phyloP scores from a whole-genome alignment of 768 basidiomycete species.

The Naganishia randhawae region DNA sequence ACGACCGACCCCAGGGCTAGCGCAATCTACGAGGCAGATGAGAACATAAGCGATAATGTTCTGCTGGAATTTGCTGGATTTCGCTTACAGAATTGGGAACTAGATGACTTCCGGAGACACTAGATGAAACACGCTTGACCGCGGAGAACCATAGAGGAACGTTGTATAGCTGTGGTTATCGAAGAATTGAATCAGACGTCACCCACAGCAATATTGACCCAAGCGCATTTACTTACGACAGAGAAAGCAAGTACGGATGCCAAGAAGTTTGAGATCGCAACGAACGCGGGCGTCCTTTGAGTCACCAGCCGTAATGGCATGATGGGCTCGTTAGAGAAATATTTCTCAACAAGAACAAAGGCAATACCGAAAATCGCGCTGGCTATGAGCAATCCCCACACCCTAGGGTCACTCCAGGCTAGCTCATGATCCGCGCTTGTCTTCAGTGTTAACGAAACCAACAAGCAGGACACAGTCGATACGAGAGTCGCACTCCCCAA shows the following conservation, averaged over 20 bases:
- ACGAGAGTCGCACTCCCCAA: conserved; percentile 42
- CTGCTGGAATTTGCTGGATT: not conserved
- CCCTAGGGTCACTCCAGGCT: conserved; percentile 64
- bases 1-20: conserved; percentile 79
- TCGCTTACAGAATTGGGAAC: conserved; percentile 77
- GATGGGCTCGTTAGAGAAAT: conserved; percentile 67
- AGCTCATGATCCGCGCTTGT: conserved; percentile 54
- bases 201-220: too few species aligned
- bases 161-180: conserved; percentile 66
- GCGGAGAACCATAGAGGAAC: conserved; percentile 84
- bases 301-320: conserved; percentile 79
- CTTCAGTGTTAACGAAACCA: conserved; percentile 29
- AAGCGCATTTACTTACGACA: conserved; percentile 33
- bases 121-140: conserved; percentile 66
- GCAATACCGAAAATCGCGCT: conserved; percentile 16
- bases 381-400: conserved; percentile 50
- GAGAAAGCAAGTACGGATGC: conserved; percentile 45
- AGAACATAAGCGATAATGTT: not conserved
- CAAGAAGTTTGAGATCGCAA: conserved; percentile 72
- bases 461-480: conserved; percentile 20
- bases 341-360: conserved; percentile 72
- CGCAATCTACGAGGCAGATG: conserved; percentile 57
- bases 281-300: conserved; percentile 73
- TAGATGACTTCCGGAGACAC: conserved; percentile 73
- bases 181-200: too few species aligned